Conservation (phyloP, 2,329 filamentous ascomycete species). For the Ramularia endophylla region DNA sequence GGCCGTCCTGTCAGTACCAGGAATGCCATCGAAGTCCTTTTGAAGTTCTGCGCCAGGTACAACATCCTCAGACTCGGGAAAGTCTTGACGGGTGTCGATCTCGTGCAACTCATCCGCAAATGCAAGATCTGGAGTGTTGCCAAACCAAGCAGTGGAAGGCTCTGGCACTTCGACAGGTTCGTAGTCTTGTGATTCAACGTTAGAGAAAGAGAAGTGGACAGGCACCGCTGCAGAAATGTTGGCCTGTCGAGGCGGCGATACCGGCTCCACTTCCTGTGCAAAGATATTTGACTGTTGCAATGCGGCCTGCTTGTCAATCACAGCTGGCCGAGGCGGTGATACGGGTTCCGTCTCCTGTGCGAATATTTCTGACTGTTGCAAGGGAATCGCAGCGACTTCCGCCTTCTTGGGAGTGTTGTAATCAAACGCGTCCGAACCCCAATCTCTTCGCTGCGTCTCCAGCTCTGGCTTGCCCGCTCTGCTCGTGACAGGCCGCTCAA, state of each 20-base stretch:
- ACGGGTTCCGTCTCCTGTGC: conserved; percentile 35
- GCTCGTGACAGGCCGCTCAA: too few species aligned
- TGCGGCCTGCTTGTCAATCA: conserved; percentile 4
- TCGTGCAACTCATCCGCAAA: too few species aligned
- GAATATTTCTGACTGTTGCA: conserved; percentile 29
- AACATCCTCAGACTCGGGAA: conserved; percentile 29
- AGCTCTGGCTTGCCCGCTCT: too few species aligned
- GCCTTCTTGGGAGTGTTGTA: too few species aligned
- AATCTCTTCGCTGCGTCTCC: too few species aligned
- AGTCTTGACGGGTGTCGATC: conserved; percentile 10
- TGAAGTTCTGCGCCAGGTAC: conserved; percentile 21
- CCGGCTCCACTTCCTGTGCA: background rate
- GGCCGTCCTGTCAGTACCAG: conserved; percentile 6
- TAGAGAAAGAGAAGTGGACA: conserved; percentile 14
- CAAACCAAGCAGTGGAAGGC: too few species aligned
- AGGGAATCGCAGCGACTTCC: too few species aligned
- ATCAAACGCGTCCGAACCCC: too few species aligned
- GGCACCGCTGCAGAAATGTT: background rate
- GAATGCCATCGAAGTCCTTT: conserved; percentile 14
- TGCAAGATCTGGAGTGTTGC: too few species aligned
- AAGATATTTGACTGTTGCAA: conserved; percentile 3
- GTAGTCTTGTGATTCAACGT: conserved; percentile 18
- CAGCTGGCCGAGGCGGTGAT: conserved; percentile 4
- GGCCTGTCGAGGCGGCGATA: too few species aligned
- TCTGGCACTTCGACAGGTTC: conserved; percentile 13